Evolutionary conservation across 2,329 filamentous ascomycete species (phyloP).

Genomic region (Aureobasidium sp.): DNA sequence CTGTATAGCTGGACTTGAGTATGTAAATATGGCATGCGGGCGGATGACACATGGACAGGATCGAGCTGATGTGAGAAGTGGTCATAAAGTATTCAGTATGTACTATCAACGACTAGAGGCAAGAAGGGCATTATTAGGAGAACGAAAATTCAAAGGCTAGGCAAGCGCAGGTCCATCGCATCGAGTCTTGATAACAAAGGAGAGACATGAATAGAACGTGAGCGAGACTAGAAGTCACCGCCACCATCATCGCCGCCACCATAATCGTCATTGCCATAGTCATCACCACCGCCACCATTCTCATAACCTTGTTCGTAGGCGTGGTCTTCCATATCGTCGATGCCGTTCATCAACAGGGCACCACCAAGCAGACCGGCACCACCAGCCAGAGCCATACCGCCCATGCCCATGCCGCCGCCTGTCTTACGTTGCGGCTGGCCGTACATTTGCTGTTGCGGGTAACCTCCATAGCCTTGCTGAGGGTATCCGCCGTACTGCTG

Average conservation of each 20-base stretch:
- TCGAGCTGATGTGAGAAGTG: not conserved
- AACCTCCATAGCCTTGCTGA: slow-evolving; percentile 24
- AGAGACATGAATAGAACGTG: not conserved
- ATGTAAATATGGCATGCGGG: too few species aligned
- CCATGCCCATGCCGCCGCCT: slow-evolving; percentile 27
- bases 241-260: slow-evolving; percentile 29
- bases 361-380: slow-evolving; percentile 74
- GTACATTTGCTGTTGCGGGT: slow-evolving; percentile 24
- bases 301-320: slow-evolving; percentile 46
- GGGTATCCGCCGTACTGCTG: slow-evolving; percentile 20
- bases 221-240: slow-evolving; percentile 18
- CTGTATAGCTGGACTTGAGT: too few species aligned
- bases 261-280: slow-evolving; percentile 24
- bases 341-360: slow-evolving; percentile 58
- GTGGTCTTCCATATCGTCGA: slow-evolving; percentile 50
- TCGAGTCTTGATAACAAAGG: not conserved
- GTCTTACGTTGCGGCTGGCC: slow-evolving; percentile 39
- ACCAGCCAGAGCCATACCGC: slow-evolving; percentile 49
- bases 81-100: not conserved
- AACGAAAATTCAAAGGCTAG: not conserved
- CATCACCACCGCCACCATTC: slow-evolving; percentile 21
- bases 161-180: not conserved
- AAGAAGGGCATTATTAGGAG: not conserved
- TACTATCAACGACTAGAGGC: not conserved
- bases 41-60: not conserved